These are phyloP conservation scores for Vicia faba DNA, from an alignment of 306 rosid genomes.

Conservation along the genomic window DNA sequence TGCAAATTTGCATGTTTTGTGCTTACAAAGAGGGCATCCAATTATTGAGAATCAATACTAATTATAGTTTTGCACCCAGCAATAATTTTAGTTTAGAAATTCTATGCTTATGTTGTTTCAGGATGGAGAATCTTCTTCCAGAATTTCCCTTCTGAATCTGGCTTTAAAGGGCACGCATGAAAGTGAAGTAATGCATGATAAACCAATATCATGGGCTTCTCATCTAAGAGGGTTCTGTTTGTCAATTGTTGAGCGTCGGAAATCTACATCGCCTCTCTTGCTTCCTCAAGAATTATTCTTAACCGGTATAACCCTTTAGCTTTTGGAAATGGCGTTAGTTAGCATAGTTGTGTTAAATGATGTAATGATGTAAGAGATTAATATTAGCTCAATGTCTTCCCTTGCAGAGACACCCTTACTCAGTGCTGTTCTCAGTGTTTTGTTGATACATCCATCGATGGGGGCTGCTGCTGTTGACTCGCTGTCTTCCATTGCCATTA, in stretches of 20 bases:
- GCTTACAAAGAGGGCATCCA: conserved; percentile 1
- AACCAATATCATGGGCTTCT: conserved; percentile 67
- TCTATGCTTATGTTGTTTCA: conserved; percentile 49
- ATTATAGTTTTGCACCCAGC: conserved; percentile 24
- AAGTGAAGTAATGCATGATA: conserved; percentile 44
- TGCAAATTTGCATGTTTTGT: conserved; percentile 13
- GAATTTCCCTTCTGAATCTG: conserved; percentile 55
- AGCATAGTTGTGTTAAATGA: conserved; percentile 35
- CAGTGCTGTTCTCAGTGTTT: conserved; percentile 65
- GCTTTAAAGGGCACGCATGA: conserved; percentile 41
- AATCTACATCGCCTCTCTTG: conserved; percentile 57
- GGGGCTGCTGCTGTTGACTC: conserved; percentile 67
- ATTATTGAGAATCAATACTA: conserved; percentile 4
- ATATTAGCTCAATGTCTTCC: conserved; percentile 30
- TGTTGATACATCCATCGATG: conserved; percentile 67
- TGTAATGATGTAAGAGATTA: conserved; percentile 35
- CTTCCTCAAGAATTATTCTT: conserved; percentile 63
- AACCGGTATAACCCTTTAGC: conserved; percentile 56
- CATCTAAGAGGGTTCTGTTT: conserved; percentile 60
- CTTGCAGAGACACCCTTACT: conserved; percentile 75
- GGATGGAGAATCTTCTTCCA: conserved; percentile 59
- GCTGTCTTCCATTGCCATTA: conserved; percentile 66
- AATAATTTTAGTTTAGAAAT: conserved; percentile 23
- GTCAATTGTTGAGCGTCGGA: conserved; percentile 63
- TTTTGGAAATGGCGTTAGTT: conserved; percentile 25